Conservation (phyloP, 352 stramenopile genomes). For the Globisporangium barbulae region DNA sequence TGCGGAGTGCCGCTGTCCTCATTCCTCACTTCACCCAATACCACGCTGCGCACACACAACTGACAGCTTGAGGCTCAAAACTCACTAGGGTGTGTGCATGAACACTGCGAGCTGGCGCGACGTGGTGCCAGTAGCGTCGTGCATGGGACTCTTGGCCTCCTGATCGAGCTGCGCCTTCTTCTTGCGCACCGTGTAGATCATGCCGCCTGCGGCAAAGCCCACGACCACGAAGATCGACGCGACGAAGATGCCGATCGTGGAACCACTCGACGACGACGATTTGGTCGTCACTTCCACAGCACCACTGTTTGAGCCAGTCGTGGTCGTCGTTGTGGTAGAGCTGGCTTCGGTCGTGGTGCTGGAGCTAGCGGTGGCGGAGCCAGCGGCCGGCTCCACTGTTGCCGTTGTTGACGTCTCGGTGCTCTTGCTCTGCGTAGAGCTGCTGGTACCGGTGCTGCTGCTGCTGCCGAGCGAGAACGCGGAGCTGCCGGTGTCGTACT, state of each 20-base stretch:
- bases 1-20: no score
- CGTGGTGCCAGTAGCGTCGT: not conserved
- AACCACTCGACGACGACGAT: conserved; percentile 25
- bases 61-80: no score
- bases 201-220: conserved; percentile 25
- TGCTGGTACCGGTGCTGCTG: conserved; percentile 2
- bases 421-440: not conserved
- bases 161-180: conserved; percentile 52
- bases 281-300: conserved; percentile 44
- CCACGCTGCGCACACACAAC: no score
- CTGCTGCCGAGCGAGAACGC: conserved; percentile 11
- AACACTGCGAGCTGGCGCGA: conserved; percentile 31
- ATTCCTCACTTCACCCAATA: no score
- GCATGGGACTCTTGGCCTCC: conserved; percentile 23
- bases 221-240: conserved; percentile 19
- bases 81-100: conserved; percentile 25
- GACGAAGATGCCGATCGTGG: conserved; percentile 16
- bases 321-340: conserved; percentile 14
- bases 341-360: not conserved
- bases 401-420: conserved; percentile 11
- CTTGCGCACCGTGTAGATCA: conserved; percentile 43
- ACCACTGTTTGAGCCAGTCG: conserved; percentile 13
- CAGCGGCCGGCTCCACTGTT: conserved; percentile 18
- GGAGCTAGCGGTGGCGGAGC: not conserved
- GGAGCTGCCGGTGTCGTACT: not conserved